Evolutionary conservation across 768 basidiomycete species (phyloP).

Genomic region (Auricularia cornea): DNA sequence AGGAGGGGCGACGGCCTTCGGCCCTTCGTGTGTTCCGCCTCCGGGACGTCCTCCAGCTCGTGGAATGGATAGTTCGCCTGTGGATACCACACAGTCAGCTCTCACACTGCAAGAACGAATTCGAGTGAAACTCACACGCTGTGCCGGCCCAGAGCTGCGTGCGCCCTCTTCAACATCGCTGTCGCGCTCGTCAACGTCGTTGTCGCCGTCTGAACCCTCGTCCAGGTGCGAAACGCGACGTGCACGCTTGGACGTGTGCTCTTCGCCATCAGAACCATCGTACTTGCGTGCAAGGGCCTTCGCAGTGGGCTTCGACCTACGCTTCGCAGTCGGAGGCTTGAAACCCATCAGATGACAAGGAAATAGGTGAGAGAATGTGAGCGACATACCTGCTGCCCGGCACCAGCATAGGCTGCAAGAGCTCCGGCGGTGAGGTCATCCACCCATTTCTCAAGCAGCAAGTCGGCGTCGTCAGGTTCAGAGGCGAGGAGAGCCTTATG

Average conservation of each 20-base stretch:
- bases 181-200: not conserved
- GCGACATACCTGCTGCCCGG: not conserved
- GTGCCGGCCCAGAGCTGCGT: not conserved
- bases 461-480: not conserved
- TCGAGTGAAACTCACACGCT: not conserved
- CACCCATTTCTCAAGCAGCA: not conserved
- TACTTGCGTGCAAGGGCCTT: not conserved
- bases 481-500: not conserved
- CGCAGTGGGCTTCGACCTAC: not conserved
- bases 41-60: not conserved
- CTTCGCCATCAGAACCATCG: not conserved
- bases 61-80: not conserved
- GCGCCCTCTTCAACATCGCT: not conserved
- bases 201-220: not conserved
- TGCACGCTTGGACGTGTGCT: not conserved
- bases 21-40: not conserved
- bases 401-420: not conserved
- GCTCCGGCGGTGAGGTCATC: not conserved
- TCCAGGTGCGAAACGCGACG: not conserved
- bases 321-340: not conserved
- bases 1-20: not conserved
- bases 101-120: no score
- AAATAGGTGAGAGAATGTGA: not conserved
- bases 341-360: not conserved
- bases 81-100: no score